A percentile compares a stretch with the other conserved stretches of the same genome.
These are phyloP conservation scores for Grosmannia huntii DNA, from an alignment of 2,329 filamentous ascomycete genomes.

Conservation along the genomic window DNA sequence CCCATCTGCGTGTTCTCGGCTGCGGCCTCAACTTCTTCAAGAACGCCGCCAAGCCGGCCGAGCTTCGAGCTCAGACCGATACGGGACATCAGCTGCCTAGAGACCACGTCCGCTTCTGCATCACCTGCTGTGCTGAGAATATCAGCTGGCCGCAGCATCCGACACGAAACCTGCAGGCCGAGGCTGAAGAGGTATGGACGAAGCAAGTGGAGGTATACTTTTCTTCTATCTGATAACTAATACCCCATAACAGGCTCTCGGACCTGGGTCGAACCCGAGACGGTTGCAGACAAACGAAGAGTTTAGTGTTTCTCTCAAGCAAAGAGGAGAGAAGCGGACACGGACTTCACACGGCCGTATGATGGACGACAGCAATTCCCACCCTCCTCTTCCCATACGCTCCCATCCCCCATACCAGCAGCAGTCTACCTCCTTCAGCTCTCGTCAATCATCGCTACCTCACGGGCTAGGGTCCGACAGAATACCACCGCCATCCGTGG, in stretches of 20 bases:
- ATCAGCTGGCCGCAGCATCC: constrained; percentile 15
- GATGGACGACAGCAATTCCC: background rate
- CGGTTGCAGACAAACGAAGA: constrained; percentile 4
- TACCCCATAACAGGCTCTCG: background rate
- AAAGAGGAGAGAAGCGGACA: background rate
- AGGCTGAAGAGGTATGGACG: constrained; percentile 10
- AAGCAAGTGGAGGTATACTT: too few relatives aligned
- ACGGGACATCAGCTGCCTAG: constrained; percentile 11
- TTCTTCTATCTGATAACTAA: background rate
- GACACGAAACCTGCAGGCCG: constrained; percentile 14
- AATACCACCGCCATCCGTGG: background rate
- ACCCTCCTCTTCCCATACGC: background rate
- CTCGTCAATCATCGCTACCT: background rate
- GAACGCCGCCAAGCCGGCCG: constrained; percentile 11
- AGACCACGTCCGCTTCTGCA: constrained; percentile 11
- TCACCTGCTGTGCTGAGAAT: constrained; percentile 12
- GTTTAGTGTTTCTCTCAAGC: background rate
- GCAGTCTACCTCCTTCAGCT: background rate
- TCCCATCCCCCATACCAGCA: background rate
- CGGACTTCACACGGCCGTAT: background rate
- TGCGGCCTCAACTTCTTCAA: constrained; percentile 10
- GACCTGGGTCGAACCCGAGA: background rate
- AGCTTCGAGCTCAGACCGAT: constrained; percentile 14
- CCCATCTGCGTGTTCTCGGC: constrained; percentile 14
- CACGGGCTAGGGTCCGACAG: background rate